Percentiles rank a stretch among this genome's conserved stretches.
phyloP scores from a whole-genome alignment of 768 basidiomycete species.

The Porpolomopsis calyptriformis region DNA sequence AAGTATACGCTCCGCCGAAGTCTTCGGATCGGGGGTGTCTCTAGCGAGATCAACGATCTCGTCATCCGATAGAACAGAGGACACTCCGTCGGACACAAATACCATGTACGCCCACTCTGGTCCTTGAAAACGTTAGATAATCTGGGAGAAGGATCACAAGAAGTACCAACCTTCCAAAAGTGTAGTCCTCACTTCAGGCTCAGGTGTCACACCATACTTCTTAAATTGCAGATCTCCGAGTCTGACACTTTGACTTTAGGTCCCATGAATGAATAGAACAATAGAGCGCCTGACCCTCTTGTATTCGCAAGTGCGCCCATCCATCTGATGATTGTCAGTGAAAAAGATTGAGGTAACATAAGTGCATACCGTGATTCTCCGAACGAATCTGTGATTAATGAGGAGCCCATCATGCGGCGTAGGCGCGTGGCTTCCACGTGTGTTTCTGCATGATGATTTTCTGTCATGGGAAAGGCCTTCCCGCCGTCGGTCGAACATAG shows the following conservation, averaged over 20 bases:
- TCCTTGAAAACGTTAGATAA: conserved; percentile 34
- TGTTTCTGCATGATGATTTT: conserved; percentile 92
- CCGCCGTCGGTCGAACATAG: conserved; percentile 69
- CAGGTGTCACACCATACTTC: conserved; percentile 83
- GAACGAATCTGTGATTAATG: conserved; percentile 86
- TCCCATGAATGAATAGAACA: not conserved
- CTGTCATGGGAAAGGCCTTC: conserved; percentile 75
- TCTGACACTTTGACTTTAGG: conserved; percentile 28
- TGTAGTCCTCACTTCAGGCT: conserved; percentile 75
- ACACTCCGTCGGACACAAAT: conserved; percentile 88
- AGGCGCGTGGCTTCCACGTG: conserved; percentile 76
- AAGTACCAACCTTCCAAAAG: conserved; percentile 54
- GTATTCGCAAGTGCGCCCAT: conserved; percentile 94
- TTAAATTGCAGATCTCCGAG: conserved; percentile 87
- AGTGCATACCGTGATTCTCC: conserved; percentile 69
- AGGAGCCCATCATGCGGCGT: conserved; percentile 81
- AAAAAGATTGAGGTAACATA: not conserved
- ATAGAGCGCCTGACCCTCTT: conserved; percentile 46
- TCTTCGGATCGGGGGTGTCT: conserved; percentile 55
- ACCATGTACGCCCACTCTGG: conserved; percentile 78
- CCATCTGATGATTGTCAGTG: conserved; percentile 43
- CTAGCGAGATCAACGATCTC: conserved; percentile 90
- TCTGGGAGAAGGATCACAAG: not conserved
- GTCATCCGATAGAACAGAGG: conserved; percentile 83
- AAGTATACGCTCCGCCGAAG: conserved; percentile 76